phyloP scores from a whole-genome alignment of 371 early-diverging fungal species.

The Apophysomyces trapeziformis region DNA sequence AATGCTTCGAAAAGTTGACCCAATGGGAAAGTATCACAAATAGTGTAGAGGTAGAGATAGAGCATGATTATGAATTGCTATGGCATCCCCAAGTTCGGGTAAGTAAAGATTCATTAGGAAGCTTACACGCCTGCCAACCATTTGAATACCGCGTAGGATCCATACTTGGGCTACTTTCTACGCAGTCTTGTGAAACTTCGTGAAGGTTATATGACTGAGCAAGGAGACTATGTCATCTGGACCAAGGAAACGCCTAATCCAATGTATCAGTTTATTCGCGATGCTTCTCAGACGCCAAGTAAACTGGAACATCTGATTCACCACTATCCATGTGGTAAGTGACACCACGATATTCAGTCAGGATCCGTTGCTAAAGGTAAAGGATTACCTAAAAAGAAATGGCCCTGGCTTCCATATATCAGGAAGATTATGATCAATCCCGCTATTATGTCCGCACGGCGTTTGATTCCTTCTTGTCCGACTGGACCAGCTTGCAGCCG shows the following conservation, averaged over 20 bases:
- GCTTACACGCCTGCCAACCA: background rate
- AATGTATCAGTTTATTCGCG: slow-evolving; percentile 50
- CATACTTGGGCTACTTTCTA: slow-evolving; percentile 60
- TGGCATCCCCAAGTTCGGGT: slow-evolving; percentile 60
- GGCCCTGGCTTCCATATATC: slow-evolving; percentile 45
- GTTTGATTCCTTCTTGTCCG: slow-evolving; percentile 53
- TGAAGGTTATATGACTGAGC: slow-evolving; percentile 44
- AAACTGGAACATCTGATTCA: slow-evolving; percentile 41
- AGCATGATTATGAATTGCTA: slow-evolving; percentile 38
- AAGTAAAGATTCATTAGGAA: background rate
- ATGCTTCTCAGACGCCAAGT: slow-evolving; percentile 45
- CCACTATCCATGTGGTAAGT: slow-evolving; percentile 58
- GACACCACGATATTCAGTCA: background rate
- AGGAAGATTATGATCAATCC: slow-evolving; percentile 55
- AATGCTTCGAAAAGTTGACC: slow-evolving; percentile 65
- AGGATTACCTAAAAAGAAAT: slow-evolving; percentile 40
- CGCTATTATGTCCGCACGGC: slow-evolving; percentile 55
- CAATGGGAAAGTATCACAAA: slow-evolving; percentile 66
- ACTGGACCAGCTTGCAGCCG: slow-evolving; percentile 61
- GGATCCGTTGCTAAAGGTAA: too few relatives aligned
- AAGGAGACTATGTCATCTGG: slow-evolving; percentile 48
- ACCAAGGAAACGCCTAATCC: slow-evolving; percentile 56
- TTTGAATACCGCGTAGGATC: slow-evolving; percentile 26
- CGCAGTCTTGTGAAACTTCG: slow-evolving; percentile 57
- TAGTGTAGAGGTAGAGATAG: slow-evolving; percentile 45